These are phyloP conservation scores for Mucor plumbeus DNA, from an alignment of 371 early-diverging fungal genomes.

Conservation along the genomic window DNA sequence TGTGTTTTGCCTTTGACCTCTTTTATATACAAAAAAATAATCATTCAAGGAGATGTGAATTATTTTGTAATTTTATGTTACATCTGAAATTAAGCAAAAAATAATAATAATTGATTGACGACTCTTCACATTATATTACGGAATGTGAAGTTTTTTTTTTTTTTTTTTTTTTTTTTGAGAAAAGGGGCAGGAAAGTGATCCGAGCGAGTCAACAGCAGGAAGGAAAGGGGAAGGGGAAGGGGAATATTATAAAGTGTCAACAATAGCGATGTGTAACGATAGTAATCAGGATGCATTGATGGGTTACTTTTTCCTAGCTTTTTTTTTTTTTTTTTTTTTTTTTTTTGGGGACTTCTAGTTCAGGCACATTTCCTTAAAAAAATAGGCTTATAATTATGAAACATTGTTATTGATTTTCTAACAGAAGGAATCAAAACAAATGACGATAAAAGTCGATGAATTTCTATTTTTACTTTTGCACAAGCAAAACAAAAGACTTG, in stretches of 20 bases:
- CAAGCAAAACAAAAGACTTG: not conserved
- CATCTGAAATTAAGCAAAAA: not conserved
- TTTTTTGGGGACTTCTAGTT: not conserved
- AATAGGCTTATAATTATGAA: not conserved
- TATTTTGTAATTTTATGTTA: slow-evolving; percentile 3
- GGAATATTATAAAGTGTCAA: not conserved
- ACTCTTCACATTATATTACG: slow-evolving; percentile 10
- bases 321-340: too few species aligned
- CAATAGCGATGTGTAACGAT: not conserved
- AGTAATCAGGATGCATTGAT: slow-evolving; percentile 4
- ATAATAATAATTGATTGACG: not conserved
- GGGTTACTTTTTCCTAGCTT: too few species aligned
- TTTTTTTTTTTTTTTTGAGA: not conserved
- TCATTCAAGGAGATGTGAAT: not conserved
- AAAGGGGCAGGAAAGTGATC: not conserved
- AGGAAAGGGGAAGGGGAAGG: not conserved
- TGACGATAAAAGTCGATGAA: not conserved
- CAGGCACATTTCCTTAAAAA: not conserved
- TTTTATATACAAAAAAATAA: not conserved
- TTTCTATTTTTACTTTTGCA: not conserved
- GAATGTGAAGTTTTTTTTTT: not conserved
- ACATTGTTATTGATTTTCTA: not conserved
- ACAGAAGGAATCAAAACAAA: not conserved
- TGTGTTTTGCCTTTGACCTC: not conserved
- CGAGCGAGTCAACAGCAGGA: slow-evolving; percentile 6